A percentile compares a stretch with the other conserved stretches of the same genome.
phyloP scores from a whole-genome alignment of 148 eudicot genomes.

The Chenopodium berlandieri region DNA sequence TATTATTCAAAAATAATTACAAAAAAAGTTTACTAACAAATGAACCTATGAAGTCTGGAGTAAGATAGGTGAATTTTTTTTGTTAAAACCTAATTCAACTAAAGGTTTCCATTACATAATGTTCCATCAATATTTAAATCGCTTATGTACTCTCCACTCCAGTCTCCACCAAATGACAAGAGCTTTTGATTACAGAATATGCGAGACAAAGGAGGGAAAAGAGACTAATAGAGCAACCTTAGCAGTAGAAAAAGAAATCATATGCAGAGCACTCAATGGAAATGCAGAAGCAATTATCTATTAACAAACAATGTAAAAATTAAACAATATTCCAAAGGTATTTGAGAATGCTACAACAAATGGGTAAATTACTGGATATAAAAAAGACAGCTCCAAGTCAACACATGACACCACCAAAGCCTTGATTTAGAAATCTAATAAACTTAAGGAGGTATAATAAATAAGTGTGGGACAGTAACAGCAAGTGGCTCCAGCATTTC shows the following conservation, averaged over 20 bases:
- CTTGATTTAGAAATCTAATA: neutral
- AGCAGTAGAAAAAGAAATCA: neutral
- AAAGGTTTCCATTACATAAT: too few relatives aligned
- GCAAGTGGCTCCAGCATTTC: neutral
- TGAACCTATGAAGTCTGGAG: neutral
- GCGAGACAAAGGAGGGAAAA: neutral
- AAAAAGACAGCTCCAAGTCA: neutral
- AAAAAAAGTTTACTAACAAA: too few relatives aligned
- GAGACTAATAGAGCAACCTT: neutral
- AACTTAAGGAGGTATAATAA: neutral
- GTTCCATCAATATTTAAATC: neutral
- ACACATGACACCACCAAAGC: neutral
- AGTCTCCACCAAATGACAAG: neutral
- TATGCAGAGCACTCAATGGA: neutral
- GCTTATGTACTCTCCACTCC: neutral
- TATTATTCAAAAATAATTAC: too few relatives aligned
- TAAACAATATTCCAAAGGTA: neutral
- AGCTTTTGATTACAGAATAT: neutral
- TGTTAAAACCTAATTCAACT: neutral
- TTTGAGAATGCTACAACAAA: too few relatives aligned
- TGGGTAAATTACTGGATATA: neutral
- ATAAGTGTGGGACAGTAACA: neutral
- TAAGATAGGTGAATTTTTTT: neutral
- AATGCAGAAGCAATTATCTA: neutral
- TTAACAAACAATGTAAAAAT: neutral